Percentiles rank a stretch among this genome's conserved stretches.
phyloP scores from a whole-genome alignment of 2,329 filamentous ascomycete genomes.

The Davidsoniella eucalypti region DNA sequence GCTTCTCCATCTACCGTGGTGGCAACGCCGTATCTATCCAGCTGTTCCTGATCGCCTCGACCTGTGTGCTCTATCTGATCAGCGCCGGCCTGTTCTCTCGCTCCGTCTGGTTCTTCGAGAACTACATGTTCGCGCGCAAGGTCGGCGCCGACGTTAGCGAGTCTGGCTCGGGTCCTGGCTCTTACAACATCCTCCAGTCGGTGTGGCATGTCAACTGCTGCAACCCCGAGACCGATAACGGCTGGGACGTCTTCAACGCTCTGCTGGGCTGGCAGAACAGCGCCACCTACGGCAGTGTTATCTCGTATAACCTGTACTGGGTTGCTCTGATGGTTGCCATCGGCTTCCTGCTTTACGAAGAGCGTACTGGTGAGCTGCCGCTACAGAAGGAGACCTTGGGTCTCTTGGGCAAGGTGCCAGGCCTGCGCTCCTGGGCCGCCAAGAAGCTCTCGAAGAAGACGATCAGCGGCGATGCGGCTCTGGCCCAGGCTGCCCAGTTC shows the following conservation, averaged over 20 bases:
- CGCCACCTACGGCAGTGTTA: slow-evolving; percentile 62
- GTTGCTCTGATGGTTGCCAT: slow-evolving; percentile 48
- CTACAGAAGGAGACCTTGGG: slow-evolving; percentile 16
- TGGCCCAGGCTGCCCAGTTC: slow-evolving; percentile 5
- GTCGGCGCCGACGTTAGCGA: slow-evolving; percentile 38
- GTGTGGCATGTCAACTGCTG: slow-evolving; percentile 73
- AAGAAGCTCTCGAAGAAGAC: slow-evolving; percentile 9
- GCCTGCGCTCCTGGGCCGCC: slow-evolving; percentile 7
- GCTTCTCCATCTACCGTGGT: slow-evolving; percentile 48
- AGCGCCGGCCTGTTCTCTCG: slow-evolving; percentile 66
- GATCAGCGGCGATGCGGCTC: slow-evolving; percentile 8
- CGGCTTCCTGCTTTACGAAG: slow-evolving; percentile 42
- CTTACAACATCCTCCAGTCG: slow-evolving; percentile 57
- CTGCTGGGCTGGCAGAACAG: slow-evolving; percentile 58
- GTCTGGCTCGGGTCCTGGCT: slow-evolving; percentile 44
- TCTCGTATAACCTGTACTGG: slow-evolving; percentile 73
- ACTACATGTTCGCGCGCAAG: slow-evolving; percentile 35
- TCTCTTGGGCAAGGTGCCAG: slow-evolving; percentile 8
- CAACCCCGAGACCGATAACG: slow-evolving; percentile 45
- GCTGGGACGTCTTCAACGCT: slow-evolving; percentile 59
- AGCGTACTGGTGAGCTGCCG: slow-evolving; percentile 31
- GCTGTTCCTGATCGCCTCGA: slow-evolving; percentile 60
- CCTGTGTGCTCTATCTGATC: slow-evolving; percentile 65
- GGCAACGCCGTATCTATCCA: slow-evolving; percentile 28
- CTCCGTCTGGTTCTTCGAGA: slow-evolving; percentile 55